phyloP scores from a whole-genome alignment of 169 alveolate species.

The Cryptosporidium canis region DNA sequence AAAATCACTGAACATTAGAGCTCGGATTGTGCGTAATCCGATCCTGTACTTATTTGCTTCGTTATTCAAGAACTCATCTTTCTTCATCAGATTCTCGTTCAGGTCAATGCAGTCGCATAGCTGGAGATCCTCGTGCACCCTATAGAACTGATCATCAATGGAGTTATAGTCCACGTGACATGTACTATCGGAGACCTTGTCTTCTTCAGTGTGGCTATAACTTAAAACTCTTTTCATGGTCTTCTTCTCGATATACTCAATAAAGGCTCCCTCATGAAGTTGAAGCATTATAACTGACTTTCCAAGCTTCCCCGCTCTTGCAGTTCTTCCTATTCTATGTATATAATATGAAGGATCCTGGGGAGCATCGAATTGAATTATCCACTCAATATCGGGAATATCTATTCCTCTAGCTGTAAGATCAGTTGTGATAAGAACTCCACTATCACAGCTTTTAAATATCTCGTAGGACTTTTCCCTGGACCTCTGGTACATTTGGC shows the following conservation, averaged over 20 bases:
- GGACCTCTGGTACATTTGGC: constrained; percentile 83
- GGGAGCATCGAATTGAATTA: constrained; percentile 95
- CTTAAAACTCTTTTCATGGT: constrained; percentile 77
- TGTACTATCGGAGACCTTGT: constrained; percentile 29
- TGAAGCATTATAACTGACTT: constrained; percentile 82
- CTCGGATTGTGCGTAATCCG: constrained; percentile 59
- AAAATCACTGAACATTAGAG: constrained; percentile 81
- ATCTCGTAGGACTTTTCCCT: constrained; percentile 80
- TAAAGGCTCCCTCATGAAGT: constrained; percentile 83
- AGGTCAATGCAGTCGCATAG: constrained; percentile 14
- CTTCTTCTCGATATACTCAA: constrained; percentile 81
- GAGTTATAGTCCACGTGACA: background rate
- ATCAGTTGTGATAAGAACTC: constrained; percentile 92
- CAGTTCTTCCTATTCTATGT: constrained; percentile 93
- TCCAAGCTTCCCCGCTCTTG: constrained; percentile 90
- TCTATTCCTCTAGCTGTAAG: constrained; percentile 95
- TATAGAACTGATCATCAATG: background rate
- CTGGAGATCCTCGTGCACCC: background rate
- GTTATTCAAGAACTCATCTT: constrained; percentile 16
- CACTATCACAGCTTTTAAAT: constrained; percentile 76
- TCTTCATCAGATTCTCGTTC: constrained; percentile 44
- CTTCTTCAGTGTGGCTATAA: constrained; percentile 41
- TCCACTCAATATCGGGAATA: constrained; percentile 92
- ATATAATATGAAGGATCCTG: constrained; percentile 88
- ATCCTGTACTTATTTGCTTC: background rate